Percentiles rank a stretch among this genome's conserved stretches.
These are phyloP conservation scores for Coffea canephora DNA, from an alignment of 257 asterid species.

Conservation along the genomic window DNA sequence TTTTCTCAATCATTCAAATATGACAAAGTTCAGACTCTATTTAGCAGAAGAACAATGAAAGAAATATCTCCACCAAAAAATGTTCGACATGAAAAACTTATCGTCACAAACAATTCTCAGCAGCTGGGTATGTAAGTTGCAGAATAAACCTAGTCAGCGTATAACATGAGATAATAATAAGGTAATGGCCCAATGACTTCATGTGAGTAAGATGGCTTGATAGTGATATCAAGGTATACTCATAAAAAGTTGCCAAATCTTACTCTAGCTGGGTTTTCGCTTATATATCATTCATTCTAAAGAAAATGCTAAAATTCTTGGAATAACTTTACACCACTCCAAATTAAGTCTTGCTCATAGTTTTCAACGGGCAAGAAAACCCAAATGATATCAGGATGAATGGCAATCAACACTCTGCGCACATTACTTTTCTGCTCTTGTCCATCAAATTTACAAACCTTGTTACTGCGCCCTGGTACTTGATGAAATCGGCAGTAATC, in stretches of 20 bases:
- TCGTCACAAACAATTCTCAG: background rate
- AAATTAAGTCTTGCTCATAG: background rate
- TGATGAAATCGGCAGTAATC: conserved; percentile 94
- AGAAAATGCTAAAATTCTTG: background rate
- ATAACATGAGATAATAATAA: background rate
- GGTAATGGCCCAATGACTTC: background rate
- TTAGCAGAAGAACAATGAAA: background rate
- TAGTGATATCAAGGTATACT: background rate
- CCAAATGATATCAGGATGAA: background rate
- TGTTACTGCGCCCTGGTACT: conserved; percentile 87
- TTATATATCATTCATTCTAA: background rate
- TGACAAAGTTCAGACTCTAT: conserved; percentile 2
- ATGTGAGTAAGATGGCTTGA: conserved; percentile 6
- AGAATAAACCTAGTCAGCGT: background rate
- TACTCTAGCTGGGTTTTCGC: background rate
- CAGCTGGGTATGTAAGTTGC: background rate
- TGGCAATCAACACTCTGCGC: background rate
- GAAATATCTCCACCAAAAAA: background rate
- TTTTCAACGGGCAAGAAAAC: background rate
- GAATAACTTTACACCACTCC: background rate
- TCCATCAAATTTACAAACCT: conserved; percentile 43
- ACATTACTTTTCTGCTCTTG: background rate
- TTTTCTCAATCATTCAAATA: background rate
- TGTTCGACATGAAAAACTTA: background rate
- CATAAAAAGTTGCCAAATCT: background rate